Base-by-base conservation (phyloP, 371 early-diverging fungal species). In the Choanephora cucurbitarum region DNA sequence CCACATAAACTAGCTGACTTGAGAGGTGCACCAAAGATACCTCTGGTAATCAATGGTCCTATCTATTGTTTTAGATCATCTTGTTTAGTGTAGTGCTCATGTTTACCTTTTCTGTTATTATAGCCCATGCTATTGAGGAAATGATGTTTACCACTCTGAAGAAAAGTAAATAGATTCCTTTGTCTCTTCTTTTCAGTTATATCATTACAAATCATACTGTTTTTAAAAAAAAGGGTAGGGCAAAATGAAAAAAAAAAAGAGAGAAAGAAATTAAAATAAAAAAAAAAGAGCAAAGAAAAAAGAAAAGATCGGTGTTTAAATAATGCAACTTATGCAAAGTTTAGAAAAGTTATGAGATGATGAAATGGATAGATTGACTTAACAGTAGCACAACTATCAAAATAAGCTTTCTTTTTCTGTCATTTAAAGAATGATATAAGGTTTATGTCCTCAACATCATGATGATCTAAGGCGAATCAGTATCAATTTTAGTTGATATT, bases 21-120 rank as follows among this genome's bases (percentile, higher is more conserved):
- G 18, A 77, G 48, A 18, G 72, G 67, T 14, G 69, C 67, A 21
- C 77, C 77, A 57, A 77, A 77, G 14, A 77, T 69, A n/a, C 75
- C 68, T 47, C 53, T 58, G 7, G 60, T 58, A 31, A 55, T 57
- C 32, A 49, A 23, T 8, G 61, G 28, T 31, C 39, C 33, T 40
- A 37, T 14, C 37, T 53, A 50, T 34, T 14, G 48, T 33, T 9
- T 31, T n/a, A 48, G 14, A 10, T 19, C 28, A 41, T 6, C 14
- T 40, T 45, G 23, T 8, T 50, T 50, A 40, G 14, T 4, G n/a
- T 33, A 19, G 46, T 41, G 5, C 47, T 22, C 24, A 9, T 43
- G 8, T 22, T 18, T 45, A 54, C 62, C 64, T 51, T 54, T 55
- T 47, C 46, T 59, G 24, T 52, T 53, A 21, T 7, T 32, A 44